Evolutionary conservation across 305 asterid species (phyloP).

Genomic region (Solanum hybrid): DNA sequence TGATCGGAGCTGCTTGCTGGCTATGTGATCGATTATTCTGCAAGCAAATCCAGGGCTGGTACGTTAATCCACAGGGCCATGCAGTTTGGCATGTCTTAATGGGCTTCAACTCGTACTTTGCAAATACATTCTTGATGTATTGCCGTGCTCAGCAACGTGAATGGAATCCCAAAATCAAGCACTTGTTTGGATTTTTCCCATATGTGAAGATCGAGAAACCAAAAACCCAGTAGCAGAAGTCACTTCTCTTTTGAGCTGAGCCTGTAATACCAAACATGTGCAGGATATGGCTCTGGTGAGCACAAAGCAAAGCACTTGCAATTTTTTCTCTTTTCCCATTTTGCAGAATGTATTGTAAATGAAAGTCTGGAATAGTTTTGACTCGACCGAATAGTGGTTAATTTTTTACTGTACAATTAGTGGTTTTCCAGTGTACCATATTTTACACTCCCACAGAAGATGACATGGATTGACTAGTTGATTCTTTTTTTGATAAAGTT

Average conservation of each 20-base stretch:
- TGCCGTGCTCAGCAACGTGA: slow-evolving; percentile 91
- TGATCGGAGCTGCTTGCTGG: slow-evolving; percentile 58
- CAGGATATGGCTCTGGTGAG: slow-evolving; percentile 10
- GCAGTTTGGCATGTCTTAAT: slow-evolving; percentile 78
- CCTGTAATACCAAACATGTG: background rate
- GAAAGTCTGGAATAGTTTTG: slow-evolving; percentile 36
- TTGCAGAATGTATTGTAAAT: slow-evolving; percentile 27
- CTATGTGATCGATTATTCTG: slow-evolving; percentile 62
- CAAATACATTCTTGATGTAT: slow-evolving; percentile 76
- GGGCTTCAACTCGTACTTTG: slow-evolving; percentile 87
- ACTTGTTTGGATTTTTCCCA: slow-evolving; percentile 54
- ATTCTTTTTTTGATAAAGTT: slow-evolving; percentile 1
- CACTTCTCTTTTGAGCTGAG: background rate
- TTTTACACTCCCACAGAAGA: slow-evolving; percentile 28
- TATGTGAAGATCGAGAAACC: slow-evolving; percentile 77
- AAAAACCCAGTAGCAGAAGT: slow-evolving; percentile 43
- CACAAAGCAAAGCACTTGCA: slow-evolving; percentile 11
- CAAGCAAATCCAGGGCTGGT: slow-evolving; percentile 42
- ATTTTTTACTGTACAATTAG: slow-evolving; percentile 36
- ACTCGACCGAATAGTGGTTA: slow-evolving; percentile 25
- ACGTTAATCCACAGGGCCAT: slow-evolving; percentile 75
- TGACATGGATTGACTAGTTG: slow-evolving; percentile 18
- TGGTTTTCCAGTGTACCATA: slow-evolving; percentile 30
- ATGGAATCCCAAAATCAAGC: slow-evolving; percentile 62
- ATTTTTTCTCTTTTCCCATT: slow-evolving; percentile 14